A percentile compares a stretch with the other conserved stretches of the same genome.
These are phyloP conservation scores for Urtica urens DNA, from an alignment of 306 rosid species.

Conservation along the genomic window DNA sequence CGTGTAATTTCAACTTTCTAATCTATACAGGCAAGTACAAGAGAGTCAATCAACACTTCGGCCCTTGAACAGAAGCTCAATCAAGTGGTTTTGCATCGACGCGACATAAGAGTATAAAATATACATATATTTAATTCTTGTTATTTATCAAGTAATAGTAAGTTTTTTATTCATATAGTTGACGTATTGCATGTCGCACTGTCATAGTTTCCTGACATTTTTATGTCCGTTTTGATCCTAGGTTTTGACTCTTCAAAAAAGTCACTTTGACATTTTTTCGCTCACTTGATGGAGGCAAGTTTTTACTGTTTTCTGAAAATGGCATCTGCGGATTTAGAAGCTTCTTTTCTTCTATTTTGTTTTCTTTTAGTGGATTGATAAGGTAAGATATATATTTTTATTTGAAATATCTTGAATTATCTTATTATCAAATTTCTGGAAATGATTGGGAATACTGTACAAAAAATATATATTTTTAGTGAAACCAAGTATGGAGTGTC, in stretches of 20 bases:
- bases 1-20: background rate
- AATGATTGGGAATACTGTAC: too few relatives aligned
- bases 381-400: too few relatives aligned
- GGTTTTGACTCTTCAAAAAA: background rate
- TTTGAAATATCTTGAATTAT: too few relatives aligned
- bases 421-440: too few relatives aligned
- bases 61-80: conserved; percentile 41
- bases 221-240: background rate
- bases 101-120: background rate
- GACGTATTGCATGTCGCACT: background rate
- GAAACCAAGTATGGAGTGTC: too few relatives aligned
- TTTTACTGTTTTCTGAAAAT: background rate
- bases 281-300: background rate
- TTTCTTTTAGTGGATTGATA: background rate
- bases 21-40: conserved; percentile 28
- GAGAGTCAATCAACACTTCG: conserved; percentile 17
- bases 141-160: background rate
- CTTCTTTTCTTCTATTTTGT: background rate
- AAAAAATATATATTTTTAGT: too few relatives aligned
- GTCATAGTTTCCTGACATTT: conserved; percentile 4
- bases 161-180: background rate
- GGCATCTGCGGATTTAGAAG: background rate
- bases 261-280: background rate
- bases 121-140: background rate
- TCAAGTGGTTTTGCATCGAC: conserved; percentile 19